Evolutionary conservation across 805 yeast species (phyloP), one percentile per base, ranked within the genome.

Genomic region (Candida ponderosae): DNA sequence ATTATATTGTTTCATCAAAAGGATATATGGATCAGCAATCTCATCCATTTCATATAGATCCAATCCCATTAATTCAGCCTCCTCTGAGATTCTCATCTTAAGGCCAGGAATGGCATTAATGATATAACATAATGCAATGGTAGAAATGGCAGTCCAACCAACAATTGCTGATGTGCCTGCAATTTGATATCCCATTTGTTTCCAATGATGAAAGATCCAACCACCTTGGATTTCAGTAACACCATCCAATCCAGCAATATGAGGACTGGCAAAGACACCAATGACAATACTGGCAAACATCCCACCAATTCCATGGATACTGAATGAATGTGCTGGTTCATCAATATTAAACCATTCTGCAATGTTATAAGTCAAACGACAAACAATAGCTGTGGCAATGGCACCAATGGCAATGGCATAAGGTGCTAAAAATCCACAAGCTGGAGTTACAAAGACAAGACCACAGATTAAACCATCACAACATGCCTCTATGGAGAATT

Each of bases 251-350:
- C 95, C 96, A 39, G 90, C 76, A 36, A 93, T 90, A 52, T 82
- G 79, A 41, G 83, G 74, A 5, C 88, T 82, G 2, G 86, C 96
- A 55, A 93, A 88, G 2, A 90, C 58, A 7, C 85, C 97, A 55
- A 85, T 86, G 62, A 85, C 82, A 7, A 90, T 41, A 33, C 89
- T 69, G 0, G 97, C 97, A 37, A 90, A 70, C 34, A 89, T 74
- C 28, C 98, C 98, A 2, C 97, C 97, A 48, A 90, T 72, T 37
- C 96, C 97, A 77, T 90, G 98, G 72, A 89, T 96, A 15, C 96
- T 97, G 59, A 90, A 74, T 34, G 87, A 77, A 77, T 90, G 97
- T 45, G 90, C 68, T 2, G 96, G 79, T 63, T 90, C 98, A 59
- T 93, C 97, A 37, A 90, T 84, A 39, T 72, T 71, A 35, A 82